Evolutionary conservation across 2,329 filamentous ascomycete genomes (phyloP), one percentile per base, ranked within the genome.

Genomic region (Botryotinia globosa): DNA sequence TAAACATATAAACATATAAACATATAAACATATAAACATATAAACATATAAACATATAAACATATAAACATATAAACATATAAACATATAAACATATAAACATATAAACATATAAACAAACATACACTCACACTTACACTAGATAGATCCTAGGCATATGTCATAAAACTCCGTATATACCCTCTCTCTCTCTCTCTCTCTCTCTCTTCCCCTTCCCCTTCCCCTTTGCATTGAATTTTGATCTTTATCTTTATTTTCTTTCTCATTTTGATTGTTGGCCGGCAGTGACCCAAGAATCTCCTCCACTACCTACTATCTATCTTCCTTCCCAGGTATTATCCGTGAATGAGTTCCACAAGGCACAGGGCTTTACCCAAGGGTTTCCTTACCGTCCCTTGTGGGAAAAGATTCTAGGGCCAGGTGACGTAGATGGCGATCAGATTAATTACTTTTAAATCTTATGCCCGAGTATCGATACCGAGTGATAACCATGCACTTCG

Each of bases 371-470:
- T 25, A 37, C 34, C 34, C 25, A 32, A n/a, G 44, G 29, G 20
- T 34, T n/a, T 65, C 32, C 45, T 54, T 39, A 29, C 48, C 64
- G 48, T 32, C 48, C 48, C 48, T 42, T 51, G 63, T 56, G 37
- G 37, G 14, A 39, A 32, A 32, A 32, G 37, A 68, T 56, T 29
- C 61, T 22, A 29, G 37, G 61, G 16, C n/a, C 25, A 10, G 32
- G 64, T 67, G 64, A 54, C 65, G 65, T 56, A 56, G 34, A 56
- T 32, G 64, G 64, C 64, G 64, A 67, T 67, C 34, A 39, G 64
- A 54, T 54, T 54, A 37, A 54, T 67, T 67, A 3, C 45, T 37
- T 66, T 37, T 66, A 4, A 22, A 51, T 66, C 63, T 54, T 29
- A n/a, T 66, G 45, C 45, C 45, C 25, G 64, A 66, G 45, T 48